Evolutionary conservation across 106 monocot species (phyloP), one percentile per base, ranked within the genome.

Genomic region (Chionographis japonica): DNA sequence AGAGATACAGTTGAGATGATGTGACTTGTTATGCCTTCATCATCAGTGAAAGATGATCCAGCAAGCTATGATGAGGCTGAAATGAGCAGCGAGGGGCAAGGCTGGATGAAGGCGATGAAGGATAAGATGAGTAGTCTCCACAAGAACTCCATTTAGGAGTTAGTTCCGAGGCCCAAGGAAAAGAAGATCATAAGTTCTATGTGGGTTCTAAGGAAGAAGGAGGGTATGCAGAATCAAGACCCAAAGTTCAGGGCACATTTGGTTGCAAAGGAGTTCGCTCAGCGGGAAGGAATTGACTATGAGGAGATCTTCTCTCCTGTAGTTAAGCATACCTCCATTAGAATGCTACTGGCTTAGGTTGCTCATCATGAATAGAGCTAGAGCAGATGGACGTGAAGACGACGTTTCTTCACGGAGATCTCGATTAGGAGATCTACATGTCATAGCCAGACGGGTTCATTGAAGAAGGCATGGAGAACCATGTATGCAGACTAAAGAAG

Each of bases 331-430:
- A 16, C 37, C 6, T 61, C 61, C 8, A 71, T 71, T 51, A 10
- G 0, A 50, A 20, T 65, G 15, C 8, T 73, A 1, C 43, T 43
- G 54, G 58, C 35, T 2, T 4, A 43, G 36, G 56, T 35, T 63
- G 41, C 35, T 2, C 2, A 11, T 20, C n/a, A 20, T 1, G n/a
- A 53, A 40, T 36, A 27, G 3, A 62, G 14, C 42, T 74, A 4
- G 57, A 65, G 15, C 55, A 65, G 12, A 9, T 65, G 6, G 73
- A 74, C 37, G 42, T 74, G 55, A 56, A 64, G 41, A 74, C 40
- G 2, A 50, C 64, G 0, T 76, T 76, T 56, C 42, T 77, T 13
- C 63, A 56, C 64, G 49, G 69, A 27, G 36, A 69, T 12, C 8
- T 64, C 2, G 36, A 77, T 2, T 56, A 77, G 4, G 15, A 53